Evolutionary conservation across 2,329 filamentous ascomycete genomes (phyloP), one percentile per base, ranked within the genome.

Genomic region (Triangularia setosa): DNA sequence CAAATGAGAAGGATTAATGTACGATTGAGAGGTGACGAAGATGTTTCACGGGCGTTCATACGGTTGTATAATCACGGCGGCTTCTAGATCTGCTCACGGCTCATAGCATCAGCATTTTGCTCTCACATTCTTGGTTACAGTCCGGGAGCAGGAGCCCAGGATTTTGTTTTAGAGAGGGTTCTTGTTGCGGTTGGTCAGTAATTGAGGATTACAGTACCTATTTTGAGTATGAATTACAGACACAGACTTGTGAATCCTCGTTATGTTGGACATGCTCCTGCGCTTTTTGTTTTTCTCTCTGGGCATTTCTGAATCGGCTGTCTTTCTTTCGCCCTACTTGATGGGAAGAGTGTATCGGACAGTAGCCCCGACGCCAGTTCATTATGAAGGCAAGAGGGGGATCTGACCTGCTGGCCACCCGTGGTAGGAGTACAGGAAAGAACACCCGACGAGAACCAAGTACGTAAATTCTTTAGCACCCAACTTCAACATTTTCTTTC

Each of bases 1-100:
- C 71, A 87, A 87, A 74, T 89, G 33, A 59, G 57, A n/a, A n/a
- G 35, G 40, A 21, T 21, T n/a, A 23, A n/a, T 48, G 40, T 48
- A 48, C 40, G 40, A 48, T 48, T 3, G 23, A 33, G 60, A 55
- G n/a, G 9, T 56, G 27, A 62, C 2, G 23, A 44, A 16, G 57
- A 48, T 52, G 53, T 16, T 63, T 30, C 28, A 57, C 24, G 24
- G 65, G 65, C 62, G 65, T 66, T 66, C 18, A 59, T 18, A 44
- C 40, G 55, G 55, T 25, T 44, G 27, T 48, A 28, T 56, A 24
- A 27, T 61, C 59, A 52, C 57, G 44, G 23, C 28, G 28, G 52
- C 40, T 28, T 55, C 55, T 63, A 65, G 60, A 63, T 58, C 40
- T 63, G 33, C 30, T 58, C 40, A 21, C n/a, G n/a, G 18, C 18